Evolutionary conservation across 2,329 filamentous ascomycete genomes (phyloP), one percentile per base, ranked within the genome.

Genomic region (Penicillium sp.): DNA sequence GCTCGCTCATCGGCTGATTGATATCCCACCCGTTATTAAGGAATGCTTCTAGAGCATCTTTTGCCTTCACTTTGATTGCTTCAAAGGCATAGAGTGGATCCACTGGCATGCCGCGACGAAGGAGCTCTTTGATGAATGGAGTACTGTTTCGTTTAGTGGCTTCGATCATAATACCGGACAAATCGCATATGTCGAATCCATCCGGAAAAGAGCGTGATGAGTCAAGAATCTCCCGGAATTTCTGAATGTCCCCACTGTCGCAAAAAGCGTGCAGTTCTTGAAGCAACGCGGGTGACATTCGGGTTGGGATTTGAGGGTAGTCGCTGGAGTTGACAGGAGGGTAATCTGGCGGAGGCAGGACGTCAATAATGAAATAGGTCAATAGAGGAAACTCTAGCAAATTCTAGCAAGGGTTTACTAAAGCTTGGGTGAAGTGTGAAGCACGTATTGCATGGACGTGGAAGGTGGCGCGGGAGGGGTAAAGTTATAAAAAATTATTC

Each of bases 21-120:
- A 67, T 65, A 60, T 67, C 46, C 61, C 51, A 68, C 15, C 62
- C 56, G 35, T 61, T 53, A 41, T 59, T 7, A 44, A 64, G 41
- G 22, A 60, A 60, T 33, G 50, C 40, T 27, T 53, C 31, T 5
- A 62, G 51, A 22, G 47, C 37, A 49, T 57, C 29, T 33, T 59
- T 65, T 25, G 6, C 47, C 22, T 60, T 59, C 6, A 31, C 35
- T 35, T 53, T 53, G 2, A 58, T 27, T 6, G 62, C 59, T 53
- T 59, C 47, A 18, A 49, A 53, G 6, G 55, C 57, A 56, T 65
- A 62, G 49, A 55, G 40, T 35, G 50, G 35, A 55, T 57, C 37
- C 49, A 59, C 58, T 20, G 57, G 61, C 15, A 65, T 54, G 23
- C 60, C 55, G 40, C 51, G 57, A 53, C 53, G 26, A 48, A 64